Evolutionary conservation across 2,329 filamentous ascomycete genomes (phyloP), one percentile per base, ranked within the genome.

Genomic region (Aureobasidium lini): DNA sequence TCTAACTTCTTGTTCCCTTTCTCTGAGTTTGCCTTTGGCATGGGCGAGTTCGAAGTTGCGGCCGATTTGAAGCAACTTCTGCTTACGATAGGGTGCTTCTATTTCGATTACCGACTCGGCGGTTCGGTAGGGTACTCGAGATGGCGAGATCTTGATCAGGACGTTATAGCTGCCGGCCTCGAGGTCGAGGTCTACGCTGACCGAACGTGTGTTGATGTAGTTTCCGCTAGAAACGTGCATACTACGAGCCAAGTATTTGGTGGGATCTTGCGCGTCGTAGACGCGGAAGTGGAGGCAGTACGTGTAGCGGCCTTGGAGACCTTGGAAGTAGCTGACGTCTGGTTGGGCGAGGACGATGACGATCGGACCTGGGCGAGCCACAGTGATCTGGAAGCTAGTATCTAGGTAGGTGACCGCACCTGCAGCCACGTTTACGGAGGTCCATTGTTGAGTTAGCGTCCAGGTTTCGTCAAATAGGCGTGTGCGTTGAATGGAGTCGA

Each of bases 101-200:
- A 28, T 15, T 37, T 54, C 50, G 15, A 54, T 54, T 4, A 54
- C 39, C 6, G 37, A 43, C n/a, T 54, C 50, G 28, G 50, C 37
- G 7, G 50, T 54, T 2, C 28, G 37, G 59, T 85, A 88, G 59
- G 84, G 82, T 9, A 73, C 67, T n/a, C 86, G 82, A 16, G 79
- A 80, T 1, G 88, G 88, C 7, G 85, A 84, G 60, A 94, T 81
- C 69, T 89, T 90, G 70, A 93, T 81, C 23, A 90, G 78, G 4
- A 95, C 83, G 6, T 83, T 84, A 72, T 95, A 95, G 44, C 81
- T 84, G 10, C 90, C 90, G 0, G 86, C 81, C 18, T 89, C 84
- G 29, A 95, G 82, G 16, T 69, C 65, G 8, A 94, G 78, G 70
- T 94, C 90, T 1, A 88, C 85, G 53, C 87, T 91, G 40, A 91